These are phyloP conservation scores for Combretum micranthum DNA, from an alignment of 345 rosid genomes.

Conservation along the genomic window DNA sequence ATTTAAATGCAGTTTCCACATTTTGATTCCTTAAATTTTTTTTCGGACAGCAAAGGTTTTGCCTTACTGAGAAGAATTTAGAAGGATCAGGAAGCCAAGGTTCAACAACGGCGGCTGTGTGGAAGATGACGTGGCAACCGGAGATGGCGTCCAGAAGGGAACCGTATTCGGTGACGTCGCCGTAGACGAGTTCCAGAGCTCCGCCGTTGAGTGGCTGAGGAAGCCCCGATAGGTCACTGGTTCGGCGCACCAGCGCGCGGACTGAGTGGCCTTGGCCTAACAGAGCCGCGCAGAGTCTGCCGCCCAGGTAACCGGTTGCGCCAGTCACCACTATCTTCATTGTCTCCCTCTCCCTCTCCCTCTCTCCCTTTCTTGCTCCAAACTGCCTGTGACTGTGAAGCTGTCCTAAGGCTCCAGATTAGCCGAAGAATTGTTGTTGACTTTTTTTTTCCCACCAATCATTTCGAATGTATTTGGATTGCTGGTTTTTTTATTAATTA, in stretches of 20 bases:
- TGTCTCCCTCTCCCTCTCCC: neutral
- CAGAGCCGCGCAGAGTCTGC: constrained; percentile 67
- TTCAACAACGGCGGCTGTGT: constrained; percentile 81
- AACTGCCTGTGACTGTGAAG: no score
- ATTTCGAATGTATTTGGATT: no score
- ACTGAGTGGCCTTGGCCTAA: constrained; percentile 49
- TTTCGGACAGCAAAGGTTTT: neutral
- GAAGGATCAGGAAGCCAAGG: constrained; percentile 92
- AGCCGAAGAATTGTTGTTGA: no score
- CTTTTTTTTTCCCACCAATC: no score
- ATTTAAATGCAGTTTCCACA: no score
- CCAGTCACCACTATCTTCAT: constrained; percentile 75
- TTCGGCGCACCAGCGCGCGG: constrained; percentile 77
- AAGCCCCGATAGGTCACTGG: constrained; percentile 63
- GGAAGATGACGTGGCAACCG: constrained; percentile 70
- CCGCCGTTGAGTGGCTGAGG: constrained; percentile 27
- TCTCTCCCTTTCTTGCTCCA: no score
- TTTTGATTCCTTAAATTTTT: neutral
- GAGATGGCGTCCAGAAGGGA: constrained; percentile 58
- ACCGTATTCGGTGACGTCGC: constrained; percentile 69
- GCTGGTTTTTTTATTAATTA: no score
- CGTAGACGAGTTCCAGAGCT: constrained; percentile 52
- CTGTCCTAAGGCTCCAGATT: no score
- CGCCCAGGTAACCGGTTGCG: constrained; percentile 79
- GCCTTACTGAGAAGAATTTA: constrained; percentile 54